These are phyloP conservation scores for Platismatia glauca DNA, from an alignment of 495 filamentous ascomycete genomes.

Conservation along the genomic window DNA sequence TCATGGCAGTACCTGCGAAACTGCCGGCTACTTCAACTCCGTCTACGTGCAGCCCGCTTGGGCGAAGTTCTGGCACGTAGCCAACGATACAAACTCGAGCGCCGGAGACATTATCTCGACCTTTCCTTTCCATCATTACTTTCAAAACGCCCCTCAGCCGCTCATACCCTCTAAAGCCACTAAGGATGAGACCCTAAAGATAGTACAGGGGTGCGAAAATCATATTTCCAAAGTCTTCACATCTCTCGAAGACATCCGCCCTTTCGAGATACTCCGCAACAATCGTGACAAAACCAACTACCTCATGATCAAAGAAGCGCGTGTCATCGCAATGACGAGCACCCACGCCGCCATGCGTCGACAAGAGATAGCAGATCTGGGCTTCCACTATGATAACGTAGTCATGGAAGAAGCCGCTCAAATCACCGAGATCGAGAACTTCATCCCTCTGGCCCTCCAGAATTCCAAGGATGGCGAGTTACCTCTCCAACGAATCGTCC, in stretches of 20 bases:
- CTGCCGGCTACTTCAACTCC: conserved; percentile 88
- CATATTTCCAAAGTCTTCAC: conserved; percentile 89
- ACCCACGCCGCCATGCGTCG: conserved; percentile 98
- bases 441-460: conserved; percentile 87
- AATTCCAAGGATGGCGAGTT: conserved; percentile 64
- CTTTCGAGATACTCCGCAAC: conserved; percentile 85
- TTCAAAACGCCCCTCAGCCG: conserved; percentile 77
- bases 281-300: conserved; percentile 92
- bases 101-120: conserved; percentile 55
- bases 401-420: conserved; percentile 99
- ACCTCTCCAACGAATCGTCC: conserved; percentile 75
- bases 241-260: conserved; percentile 85
- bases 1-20: conserved; percentile 92
- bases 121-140: conserved; percentile 88
- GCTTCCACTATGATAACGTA: conserved; percentile 96
- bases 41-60: conserved; percentile 86
- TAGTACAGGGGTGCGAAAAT: conserved; percentile 76
- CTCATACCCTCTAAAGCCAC: conserved; percentile 59
- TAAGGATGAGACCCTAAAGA: conserved; percentile 62
- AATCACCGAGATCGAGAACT: conserved; percentile 95
- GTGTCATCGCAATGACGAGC: conserved; percentile 95
- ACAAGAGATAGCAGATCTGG: conserved; percentile 79
- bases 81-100: conserved; percentile 38
- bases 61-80: conserved; percentile 68
- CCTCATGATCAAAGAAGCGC: conserved; percentile 85